Conservation (phyloP, 495 filamentous ascomycete genomes). For the Penicillium lagena region DNA sequence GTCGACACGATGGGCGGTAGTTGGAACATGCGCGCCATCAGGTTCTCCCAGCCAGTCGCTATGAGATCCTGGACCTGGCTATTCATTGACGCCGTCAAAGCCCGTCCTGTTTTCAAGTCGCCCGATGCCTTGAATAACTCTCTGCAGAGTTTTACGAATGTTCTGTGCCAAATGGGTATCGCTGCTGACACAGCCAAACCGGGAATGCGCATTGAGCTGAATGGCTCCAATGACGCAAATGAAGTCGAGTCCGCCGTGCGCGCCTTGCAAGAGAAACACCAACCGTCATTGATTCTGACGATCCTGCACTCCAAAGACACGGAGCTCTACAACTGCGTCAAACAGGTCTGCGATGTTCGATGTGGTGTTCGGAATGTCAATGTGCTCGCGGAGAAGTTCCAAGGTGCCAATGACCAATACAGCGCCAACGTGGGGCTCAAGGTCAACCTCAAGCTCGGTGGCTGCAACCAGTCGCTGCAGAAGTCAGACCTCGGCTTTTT, state of each 20-base stretch:
- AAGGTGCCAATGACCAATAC: constrained; percentile 42
- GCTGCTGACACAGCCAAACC: constrained; percentile 2
- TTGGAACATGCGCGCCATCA: constrained; percentile 51
- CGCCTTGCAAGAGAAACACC: constrained; percentile 21
- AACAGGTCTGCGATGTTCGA: constrained; percentile 57
- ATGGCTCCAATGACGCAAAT: constrained; percentile 4
- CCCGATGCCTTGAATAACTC: constrained; percentile 4
- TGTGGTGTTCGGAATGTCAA: constrained; percentile 62
- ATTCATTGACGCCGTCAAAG: constrained; percentile 5
- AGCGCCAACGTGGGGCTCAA: constrained; percentile 74
- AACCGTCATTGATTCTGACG: constrained; percentile 53
- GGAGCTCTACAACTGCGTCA: constrained; percentile 59
- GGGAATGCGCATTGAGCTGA: constrained; percentile 11
- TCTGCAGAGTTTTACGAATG: constrained; percentile 10
- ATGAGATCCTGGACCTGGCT: constrained; percentile 36
- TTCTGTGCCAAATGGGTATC: constrained; percentile 26
- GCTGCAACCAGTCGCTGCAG: constrained; percentile 61
- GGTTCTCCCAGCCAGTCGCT: constrained; percentile 29
- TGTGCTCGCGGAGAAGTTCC: constrained; percentile 46
- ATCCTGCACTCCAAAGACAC: constrained; percentile 49
- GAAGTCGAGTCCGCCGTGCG: constrained; percentile 21
- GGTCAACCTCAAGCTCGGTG: constrained; percentile 82
- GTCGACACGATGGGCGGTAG: constrained; percentile 25
- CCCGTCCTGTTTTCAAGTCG: not conserved
- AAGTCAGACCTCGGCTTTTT: constrained; percentile 49